These are phyloP conservation scores for Candida tropicalis DNA, from an alignment of 1,139 yeast species.

Conservation along the genomic window DNA sequence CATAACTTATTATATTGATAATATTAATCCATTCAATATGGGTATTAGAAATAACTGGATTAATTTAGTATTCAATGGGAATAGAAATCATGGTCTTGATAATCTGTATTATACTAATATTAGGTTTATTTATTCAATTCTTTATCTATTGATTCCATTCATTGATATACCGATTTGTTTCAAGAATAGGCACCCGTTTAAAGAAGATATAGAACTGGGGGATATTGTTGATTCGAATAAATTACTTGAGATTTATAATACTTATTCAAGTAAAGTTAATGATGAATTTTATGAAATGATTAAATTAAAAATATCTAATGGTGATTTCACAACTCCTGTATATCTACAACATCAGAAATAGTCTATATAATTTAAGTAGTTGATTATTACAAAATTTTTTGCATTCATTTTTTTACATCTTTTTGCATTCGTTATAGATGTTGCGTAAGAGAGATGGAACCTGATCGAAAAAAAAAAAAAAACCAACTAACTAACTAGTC, in stretches of 20 bases:
- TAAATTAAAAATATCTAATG: conserved; percentile 20
- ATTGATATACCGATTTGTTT: conserved; percentile 26
- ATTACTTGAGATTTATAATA: conserved; percentile 13
- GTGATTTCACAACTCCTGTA: conserved; percentile 13
- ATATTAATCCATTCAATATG: conserved; percentile 30
- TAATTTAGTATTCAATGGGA: conserved; percentile 34
- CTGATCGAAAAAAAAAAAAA: conserved; percentile 21
- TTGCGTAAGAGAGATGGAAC: neutral
- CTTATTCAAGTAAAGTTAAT: conserved; percentile 19
- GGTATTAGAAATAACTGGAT: conserved; percentile 38
- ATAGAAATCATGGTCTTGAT: conserved; percentile 23
- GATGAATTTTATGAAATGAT: conserved; percentile 23
- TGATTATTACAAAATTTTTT: too few relatives aligned
- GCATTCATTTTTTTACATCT: neutral
- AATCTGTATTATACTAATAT: conserved; percentile 12
- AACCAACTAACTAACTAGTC: too few relatives aligned
- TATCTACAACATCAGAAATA: conserved; percentile 8
- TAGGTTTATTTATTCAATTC: conserved; percentile 23
- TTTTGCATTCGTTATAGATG: neutral
- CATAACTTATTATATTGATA: conserved; percentile 28
- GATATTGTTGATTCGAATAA: conserved; percentile 6
- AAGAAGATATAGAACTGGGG: conserved; percentile 10
- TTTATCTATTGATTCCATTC: conserved; percentile 31
- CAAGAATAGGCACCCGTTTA: conserved; percentile 7
- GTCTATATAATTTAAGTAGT: conserved; percentile 11